Evolutionary conservation across 2,329 filamentous ascomycete genomes (phyloP), one percentile per base, ranked within the genome.

Genomic region (Beauveria sp.): DNA sequence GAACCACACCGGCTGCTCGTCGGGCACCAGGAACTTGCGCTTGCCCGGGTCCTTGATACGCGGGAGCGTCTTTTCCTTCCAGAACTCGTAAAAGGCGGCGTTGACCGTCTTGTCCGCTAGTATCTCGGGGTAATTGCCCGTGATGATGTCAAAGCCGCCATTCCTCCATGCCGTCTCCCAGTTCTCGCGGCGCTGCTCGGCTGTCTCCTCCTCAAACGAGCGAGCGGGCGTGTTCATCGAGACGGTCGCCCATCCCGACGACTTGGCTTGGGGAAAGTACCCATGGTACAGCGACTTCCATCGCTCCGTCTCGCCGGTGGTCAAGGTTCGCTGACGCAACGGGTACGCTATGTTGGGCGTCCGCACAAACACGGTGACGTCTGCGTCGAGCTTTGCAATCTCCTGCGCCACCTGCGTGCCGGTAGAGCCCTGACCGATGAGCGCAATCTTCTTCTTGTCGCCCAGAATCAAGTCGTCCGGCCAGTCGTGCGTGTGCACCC

Each of bases 301-400:
- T 28, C 46, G 34, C 45, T 59, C 56, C 2, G 56, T 8, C 16
- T 60, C 49, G 24, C 24, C 38, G 18, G 12, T 24, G 26, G 20
- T 20, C 16, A 28, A 2, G 5, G 6, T 6, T 14, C 14, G 9
- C 65, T 85, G 81, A 1, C 77, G 72, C 81, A 88, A 86, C 0
- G 85, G 85, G 0, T 87, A 67, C 14, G 79, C 81, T 14, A 82
- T 76, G 62, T 84, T 86, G 0, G 84, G 82, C 2, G 81, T 86
- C 20, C 85, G 76, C 63, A 86, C 79, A 66, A 85, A 84, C 2
- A 86, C 79, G 2, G 70, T 73, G 42, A 76, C 61, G 22, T 72
- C 63, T 2, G 57, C 60, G 10, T 75, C 71, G 66, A 69, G 53
- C 65, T 78, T 79, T 63, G 60, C 60, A 26, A 70, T 62, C 54